Evolutionary conservation across 2,329 filamentous ascomycete genomes (phyloP).

Genomic region (Fusarium foetens): DNA sequence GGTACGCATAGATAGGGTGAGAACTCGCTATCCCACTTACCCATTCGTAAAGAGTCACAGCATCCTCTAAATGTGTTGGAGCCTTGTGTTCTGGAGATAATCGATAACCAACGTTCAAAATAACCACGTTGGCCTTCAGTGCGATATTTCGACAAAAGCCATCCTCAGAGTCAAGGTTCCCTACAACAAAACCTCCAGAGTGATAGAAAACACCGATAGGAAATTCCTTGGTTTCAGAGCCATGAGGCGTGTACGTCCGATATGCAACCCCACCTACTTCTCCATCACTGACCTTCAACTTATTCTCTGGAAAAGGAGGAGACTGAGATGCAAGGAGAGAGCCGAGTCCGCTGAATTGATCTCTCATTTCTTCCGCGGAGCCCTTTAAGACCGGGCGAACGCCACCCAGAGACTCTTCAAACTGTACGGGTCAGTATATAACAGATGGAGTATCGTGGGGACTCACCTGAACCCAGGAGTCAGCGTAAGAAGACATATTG

Average conservation of each 20-base stretch:
- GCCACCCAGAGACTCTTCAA: background rate
- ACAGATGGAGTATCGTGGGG: accelerated
- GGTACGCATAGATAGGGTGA: accelerated
- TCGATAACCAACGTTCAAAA: background rate
- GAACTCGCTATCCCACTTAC: accelerated
- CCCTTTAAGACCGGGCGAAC: background rate
- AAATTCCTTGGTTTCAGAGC: background rate
- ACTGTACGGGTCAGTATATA: background rate
- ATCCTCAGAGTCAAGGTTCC: background rate
- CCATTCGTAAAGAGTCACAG: background rate
- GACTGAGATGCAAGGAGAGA: background rate
- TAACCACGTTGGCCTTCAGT: background rate
- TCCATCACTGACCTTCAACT: background rate
- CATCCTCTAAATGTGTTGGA: background rate
- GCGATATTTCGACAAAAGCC: background rate
- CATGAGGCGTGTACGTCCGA: background rate
- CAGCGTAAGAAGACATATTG: background rate
- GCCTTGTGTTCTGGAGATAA: background rate
- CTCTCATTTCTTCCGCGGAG: background rate
- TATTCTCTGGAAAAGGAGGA: background rate
- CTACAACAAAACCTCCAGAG: background rate
- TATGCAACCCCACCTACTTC: background rate
- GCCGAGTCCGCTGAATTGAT: background rate
- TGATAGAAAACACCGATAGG: background rate
- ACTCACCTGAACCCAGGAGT: background rate